These are phyloP conservation scores for Chrysosporium keratinophilum DNA, from an alignment of 2,329 filamentous ascomycete genomes.

Conservation along the genomic window DNA sequence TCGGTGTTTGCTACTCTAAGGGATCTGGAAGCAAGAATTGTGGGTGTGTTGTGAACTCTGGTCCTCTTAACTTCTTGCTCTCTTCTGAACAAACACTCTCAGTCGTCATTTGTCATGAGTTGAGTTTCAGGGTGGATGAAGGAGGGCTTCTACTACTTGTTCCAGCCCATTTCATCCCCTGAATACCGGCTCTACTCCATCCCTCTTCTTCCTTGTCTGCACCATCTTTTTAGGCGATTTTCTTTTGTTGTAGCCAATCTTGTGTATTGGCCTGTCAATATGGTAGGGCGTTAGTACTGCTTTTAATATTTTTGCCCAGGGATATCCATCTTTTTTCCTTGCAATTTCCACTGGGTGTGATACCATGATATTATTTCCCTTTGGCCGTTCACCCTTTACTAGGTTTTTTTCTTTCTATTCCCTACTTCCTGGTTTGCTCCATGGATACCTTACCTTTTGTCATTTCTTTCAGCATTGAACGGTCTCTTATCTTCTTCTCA, in stretches of 20 bases:
- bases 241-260: background rate
- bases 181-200: background rate
- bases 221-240: background rate
- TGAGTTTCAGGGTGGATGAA: background rate
- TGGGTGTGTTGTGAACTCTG: background rate
- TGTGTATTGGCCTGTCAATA: background rate
- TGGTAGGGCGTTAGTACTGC: background rate
- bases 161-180: background rate
- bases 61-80: background rate
- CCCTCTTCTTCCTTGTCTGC: background rate
- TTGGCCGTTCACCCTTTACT: background rate
- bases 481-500: background rate
- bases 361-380: background rate
- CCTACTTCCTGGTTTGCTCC: background rate
- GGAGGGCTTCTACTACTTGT: background rate
- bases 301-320: background rate
- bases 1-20: background rate
- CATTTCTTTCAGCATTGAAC: background rate
- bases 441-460: slow-evolving; percentile 6
- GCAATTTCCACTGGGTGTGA: background rate
- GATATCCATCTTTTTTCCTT: background rate
- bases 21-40: background rate
- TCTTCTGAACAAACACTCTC: background rate
- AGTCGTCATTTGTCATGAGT: background rate
- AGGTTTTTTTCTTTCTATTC: background rate